A percentile compares a stretch with the other conserved stretches of the same genome.
Evolutionary conservation across 768 basidiomycete species (phyloP).

Genomic region (Leccinum truebloodii): DNA sequence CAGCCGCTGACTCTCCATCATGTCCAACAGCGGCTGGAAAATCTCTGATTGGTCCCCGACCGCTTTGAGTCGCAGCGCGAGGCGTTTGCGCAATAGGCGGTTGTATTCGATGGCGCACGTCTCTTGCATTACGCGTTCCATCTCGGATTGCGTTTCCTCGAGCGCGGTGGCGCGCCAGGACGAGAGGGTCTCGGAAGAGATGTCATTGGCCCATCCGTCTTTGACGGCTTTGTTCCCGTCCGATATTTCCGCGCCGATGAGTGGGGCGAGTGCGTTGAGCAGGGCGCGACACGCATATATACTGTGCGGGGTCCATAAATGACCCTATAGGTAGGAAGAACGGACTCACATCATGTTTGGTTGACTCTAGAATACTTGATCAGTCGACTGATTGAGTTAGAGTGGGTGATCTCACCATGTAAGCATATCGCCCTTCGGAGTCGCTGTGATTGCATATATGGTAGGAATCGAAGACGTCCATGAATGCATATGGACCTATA

Average conservation of each 20-base stretch:
- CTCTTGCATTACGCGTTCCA: constrained; percentile 61
- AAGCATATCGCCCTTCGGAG: constrained; percentile 74
- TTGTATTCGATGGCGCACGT: constrained; percentile 66
- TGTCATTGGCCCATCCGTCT: constrained; percentile 65
- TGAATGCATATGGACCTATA: constrained; percentile 87
- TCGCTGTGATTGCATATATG: constrained; percentile 95
- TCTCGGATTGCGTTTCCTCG: constrained; percentile 53
- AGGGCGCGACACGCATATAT: constrained; percentile 79
- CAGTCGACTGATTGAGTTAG: neutral
- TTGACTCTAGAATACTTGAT: constrained; percentile 49
- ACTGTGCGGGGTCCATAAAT: constrained; percentile 37
- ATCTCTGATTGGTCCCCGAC: constrained; percentile 60
- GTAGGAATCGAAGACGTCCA: constrained; percentile 84
- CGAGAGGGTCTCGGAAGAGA: constrained; percentile 50
- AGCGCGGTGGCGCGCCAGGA: constrained; percentile 63
- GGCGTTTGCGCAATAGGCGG: constrained; percentile 73
- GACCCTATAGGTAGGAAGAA: neutral
- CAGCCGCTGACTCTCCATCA: constrained; percentile 72
- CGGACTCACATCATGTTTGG: constrained; percentile 73
- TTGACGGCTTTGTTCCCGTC: constrained; percentile 46
- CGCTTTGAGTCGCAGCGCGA: constrained; percentile 65
- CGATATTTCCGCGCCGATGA: constrained; percentile 82
- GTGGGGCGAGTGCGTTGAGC: constrained; percentile 74
- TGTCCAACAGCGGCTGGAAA: constrained; percentile 66
- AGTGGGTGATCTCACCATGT: constrained; percentile 41